Evolutionary conservation across 768 basidiomycete species (phyloP).

Genomic region (Kwoniella botswanensis): DNA sequence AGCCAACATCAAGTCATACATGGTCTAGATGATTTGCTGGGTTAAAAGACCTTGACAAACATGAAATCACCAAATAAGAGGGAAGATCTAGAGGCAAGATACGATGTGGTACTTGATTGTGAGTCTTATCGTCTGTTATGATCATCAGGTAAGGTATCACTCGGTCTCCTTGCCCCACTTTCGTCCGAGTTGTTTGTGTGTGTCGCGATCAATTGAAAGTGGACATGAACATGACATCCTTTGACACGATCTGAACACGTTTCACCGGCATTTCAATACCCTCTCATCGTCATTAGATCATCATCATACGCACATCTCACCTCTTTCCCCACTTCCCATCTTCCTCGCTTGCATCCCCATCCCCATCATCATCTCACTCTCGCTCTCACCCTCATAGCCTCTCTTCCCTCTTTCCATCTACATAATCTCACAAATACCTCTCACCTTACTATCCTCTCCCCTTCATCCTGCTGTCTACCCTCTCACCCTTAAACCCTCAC

Average conservation of each 20-base stretch:
- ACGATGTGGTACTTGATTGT: constrained; percentile 56
- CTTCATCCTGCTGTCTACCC: background rate
- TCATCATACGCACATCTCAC: background rate
- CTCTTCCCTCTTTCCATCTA: background rate
- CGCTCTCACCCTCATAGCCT: background rate
- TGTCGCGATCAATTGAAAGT: background rate
- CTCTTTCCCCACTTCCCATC: background rate
- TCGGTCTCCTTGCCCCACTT: background rate
- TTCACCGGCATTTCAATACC: constrained; percentile 10
- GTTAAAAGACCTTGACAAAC: background rate
- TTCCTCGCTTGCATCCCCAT: background rate
- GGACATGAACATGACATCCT: background rate
- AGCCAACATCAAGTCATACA: background rate
- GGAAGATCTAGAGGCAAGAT: constrained; percentile 54
- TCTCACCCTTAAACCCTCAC: background rate
- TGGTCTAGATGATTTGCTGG: background rate
- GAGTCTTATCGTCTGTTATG: constrained; percentile 28
- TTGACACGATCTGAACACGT: constrained; percentile 5
- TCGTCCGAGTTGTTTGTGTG: background rate
- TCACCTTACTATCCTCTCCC: background rate
- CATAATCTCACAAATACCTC: background rate
- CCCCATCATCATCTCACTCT: constrained; percentile 1
- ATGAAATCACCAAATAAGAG: constrained; percentile 34
- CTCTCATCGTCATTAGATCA: background rate
- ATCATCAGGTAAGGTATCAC: background rate